phyloP scores from a whole-genome alignment of 768 basidiomycete species.

The Sporobolomyces phaffii region DNA sequence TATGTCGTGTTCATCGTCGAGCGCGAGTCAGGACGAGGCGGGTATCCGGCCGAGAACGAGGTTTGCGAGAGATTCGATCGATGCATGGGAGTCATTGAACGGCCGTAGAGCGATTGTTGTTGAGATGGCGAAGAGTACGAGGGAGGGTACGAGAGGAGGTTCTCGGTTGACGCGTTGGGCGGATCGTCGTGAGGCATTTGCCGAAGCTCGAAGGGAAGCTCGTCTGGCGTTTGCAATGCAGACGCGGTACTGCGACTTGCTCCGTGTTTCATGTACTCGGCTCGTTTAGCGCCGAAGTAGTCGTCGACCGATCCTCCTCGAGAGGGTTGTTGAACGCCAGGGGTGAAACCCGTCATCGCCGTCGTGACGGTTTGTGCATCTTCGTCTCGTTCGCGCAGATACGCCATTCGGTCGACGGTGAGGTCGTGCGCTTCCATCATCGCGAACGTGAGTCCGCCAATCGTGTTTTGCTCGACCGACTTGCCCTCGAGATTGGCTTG shows the following conservation, averaged over 20 bases:
- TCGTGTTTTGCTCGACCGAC: slow-evolving; percentile 22
- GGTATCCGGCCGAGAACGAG: background rate
- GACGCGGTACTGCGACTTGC: background rate
- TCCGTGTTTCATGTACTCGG: slow-evolving; percentile 32
- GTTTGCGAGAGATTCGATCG: slow-evolving; percentile 7
- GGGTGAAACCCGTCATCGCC: slow-evolving; percentile 10
- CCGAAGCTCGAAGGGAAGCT: slow-evolving; percentile 27
- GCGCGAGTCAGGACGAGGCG: slow-evolving; percentile 4
- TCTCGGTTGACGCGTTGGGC: slow-evolving; percentile 20
- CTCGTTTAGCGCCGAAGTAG: slow-evolving; percentile 19
- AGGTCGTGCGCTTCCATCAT: slow-evolving; percentile 45
- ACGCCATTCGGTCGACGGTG: slow-evolving; percentile 45
- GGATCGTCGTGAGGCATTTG: slow-evolving; percentile 24
- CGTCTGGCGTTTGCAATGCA: slow-evolving; percentile 12
- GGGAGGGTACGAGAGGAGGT: slow-evolving; percentile 22
- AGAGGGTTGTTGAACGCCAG: background rate
- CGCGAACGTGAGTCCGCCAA: slow-evolving; percentile 33
- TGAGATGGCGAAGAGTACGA: slow-evolving; percentile 9
- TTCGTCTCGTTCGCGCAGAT: slow-evolving; percentile 33
- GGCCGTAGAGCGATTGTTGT: background rate
- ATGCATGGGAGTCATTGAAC: background rate
- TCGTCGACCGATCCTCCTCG: slow-evolving; percentile 18
- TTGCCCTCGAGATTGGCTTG: slow-evolving; percentile 31
- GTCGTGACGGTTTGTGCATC: slow-evolving; percentile 37
- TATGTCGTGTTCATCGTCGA: slow-evolving; percentile 4